Conservation (phyloP, 257 asterid genomes). For the Cruciata laevipes region DNA sequence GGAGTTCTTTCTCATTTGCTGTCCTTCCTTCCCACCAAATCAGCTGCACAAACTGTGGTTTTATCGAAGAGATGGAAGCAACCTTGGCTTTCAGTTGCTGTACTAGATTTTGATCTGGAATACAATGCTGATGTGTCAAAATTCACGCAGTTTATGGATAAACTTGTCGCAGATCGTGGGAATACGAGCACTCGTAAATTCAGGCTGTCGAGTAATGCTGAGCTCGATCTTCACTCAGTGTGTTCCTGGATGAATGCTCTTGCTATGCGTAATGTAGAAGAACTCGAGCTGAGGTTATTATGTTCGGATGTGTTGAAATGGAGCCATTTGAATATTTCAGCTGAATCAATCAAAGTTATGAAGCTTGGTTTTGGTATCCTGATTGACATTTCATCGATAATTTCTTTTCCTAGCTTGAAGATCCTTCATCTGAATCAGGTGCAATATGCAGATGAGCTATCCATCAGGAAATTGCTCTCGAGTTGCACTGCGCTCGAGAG, state of each 20-base stretch:
- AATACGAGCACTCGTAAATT: background rate
- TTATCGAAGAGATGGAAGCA: conserved; percentile 10
- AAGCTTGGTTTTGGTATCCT: background rate
- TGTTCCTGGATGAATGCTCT: background rate
- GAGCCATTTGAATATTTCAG: background rate
- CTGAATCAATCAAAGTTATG: background rate
- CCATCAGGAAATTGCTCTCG: background rate
- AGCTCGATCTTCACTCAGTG: background rate
- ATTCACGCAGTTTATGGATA: background rate
- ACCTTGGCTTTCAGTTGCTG: conserved; percentile 1
- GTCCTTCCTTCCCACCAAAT: conserved; percentile 6
- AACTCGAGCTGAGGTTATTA: background rate
- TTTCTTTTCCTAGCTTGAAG: conserved; percentile 1
- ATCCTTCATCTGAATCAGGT: background rate
- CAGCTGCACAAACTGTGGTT: conserved; percentile 13
- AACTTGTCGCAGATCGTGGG: background rate
- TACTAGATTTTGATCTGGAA: conserved; percentile 1
- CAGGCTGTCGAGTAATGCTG: background rate
- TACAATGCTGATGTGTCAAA: background rate
- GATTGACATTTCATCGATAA: background rate
- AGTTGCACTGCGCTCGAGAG: conserved; percentile 6
- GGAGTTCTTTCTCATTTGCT: background rate
- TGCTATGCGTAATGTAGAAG: conserved; percentile 1
- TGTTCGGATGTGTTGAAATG: background rate
- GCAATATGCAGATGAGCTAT: background rate